Evolutionary conservation across 2,329 filamentous ascomycete species (phyloP), one percentile per base, ranked within the genome.

Genomic region (Emericellopsis cladophorae): DNA sequence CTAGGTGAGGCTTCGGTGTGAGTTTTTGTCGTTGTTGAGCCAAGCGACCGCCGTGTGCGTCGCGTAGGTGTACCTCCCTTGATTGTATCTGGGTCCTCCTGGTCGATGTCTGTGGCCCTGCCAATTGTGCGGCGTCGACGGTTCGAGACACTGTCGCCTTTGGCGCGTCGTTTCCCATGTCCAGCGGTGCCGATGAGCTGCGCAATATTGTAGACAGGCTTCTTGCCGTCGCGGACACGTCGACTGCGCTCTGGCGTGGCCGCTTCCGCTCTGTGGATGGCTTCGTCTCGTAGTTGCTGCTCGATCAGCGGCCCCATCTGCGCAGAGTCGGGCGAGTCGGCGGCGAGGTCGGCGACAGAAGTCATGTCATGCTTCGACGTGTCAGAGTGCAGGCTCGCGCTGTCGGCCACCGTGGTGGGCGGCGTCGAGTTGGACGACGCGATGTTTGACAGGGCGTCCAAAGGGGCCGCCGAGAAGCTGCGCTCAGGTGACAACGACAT

Each of bases 201-300:
- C 47, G 75, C 67, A 14, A 82, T 61, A 50, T 86, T 86, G 61
- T 86, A 86, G 14, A 79, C 72, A 11, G 74, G 69, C 15, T 76
- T 63, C 40, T 67, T 70, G n/a, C 61, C 51, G 9, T 29, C 26
- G 46, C 74, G 70, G 31, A 67, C 62, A 51, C 79, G 74, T 49
- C 70, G 70, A 45, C 72, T 67, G 42, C 76, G 72, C 41, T 54
- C 52, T n/a, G 60, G 48, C 8, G 58, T 51, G 35, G 42, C 43
- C 39, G 46, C 15, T 35, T 57, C 47, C 40, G 45, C 49, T 16
- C 44, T 35, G 42, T 44, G 36, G 26, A 29, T 29, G 36, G 38
- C 40, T 35, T 41, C 16, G 31, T 31, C 26, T 24, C n/a, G 15
- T 11, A 24, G 7, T 12, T 18, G 33, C 12, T 36, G 26, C 26